phyloP scores from a whole-genome alignment of 2,329 filamentous ascomycete species.

The Aureobasidium subglaciale region DNA sequence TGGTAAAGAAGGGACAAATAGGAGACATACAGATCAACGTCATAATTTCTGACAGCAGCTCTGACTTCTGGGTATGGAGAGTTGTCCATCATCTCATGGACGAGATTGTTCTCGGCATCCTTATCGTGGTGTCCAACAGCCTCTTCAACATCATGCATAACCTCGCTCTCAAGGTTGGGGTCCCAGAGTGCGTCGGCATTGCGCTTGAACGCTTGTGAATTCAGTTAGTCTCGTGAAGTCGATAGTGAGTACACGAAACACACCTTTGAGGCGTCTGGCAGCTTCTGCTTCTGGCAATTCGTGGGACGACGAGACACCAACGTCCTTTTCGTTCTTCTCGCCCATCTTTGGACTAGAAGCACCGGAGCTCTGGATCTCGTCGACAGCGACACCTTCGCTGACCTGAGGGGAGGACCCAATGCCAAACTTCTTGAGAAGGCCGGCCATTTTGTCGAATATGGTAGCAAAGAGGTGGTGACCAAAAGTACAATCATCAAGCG shows the following conservation, averaged over 20 bases:
- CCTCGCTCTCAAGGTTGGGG: slow-evolving; percentile 2
- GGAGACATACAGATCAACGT: slow-evolving; percentile 45
- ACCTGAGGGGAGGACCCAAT: background rate
- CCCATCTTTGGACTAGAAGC: background rate
- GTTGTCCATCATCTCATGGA: slow-evolving; percentile 55
- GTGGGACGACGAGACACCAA: background rate
- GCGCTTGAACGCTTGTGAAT: background rate
- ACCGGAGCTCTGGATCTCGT: background rate
- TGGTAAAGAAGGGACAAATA: background rate
- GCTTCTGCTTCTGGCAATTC: background rate
- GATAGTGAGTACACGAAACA: too few species aligned
- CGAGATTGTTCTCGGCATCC: slow-evolving; percentile 49
- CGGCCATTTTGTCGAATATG: background rate
- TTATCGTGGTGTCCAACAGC: slow-evolving; percentile 49
- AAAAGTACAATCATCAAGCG: background rate
- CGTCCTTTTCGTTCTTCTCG: background rate
- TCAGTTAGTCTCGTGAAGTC: background rate
- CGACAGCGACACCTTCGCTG: background rate
- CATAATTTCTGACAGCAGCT: slow-evolving; percentile 50
- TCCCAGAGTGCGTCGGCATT: slow-evolving; percentile 7
- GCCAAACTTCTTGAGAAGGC: background rate
- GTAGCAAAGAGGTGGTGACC: background rate
- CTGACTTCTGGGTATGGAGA: slow-evolving; percentile 58
- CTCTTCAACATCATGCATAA: slow-evolving; percentile 48
- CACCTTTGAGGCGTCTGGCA: background rate